Evolutionary conservation across 805 yeast species (phyloP), one percentile per base, ranked within the genome.

Genomic region (Brettanomyces sp.): DNA sequence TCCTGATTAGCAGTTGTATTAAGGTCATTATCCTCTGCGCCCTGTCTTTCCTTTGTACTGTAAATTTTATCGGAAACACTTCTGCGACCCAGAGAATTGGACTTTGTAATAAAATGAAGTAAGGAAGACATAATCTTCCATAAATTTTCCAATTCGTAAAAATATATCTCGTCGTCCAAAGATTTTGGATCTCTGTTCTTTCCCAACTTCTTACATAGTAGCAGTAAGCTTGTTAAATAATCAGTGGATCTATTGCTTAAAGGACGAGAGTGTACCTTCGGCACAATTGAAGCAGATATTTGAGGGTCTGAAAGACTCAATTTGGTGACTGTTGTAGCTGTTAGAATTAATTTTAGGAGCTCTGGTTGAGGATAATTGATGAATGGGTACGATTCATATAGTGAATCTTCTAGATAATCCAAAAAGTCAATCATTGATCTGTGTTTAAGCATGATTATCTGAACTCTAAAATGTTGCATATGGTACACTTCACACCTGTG

Each of bases 401-500:
- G 23, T 14, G 36, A 24, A 21, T 13, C n/a, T 12, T 23, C n/a
- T 18, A 43, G 24, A 12, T 43, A 30, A 14, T 30, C 30, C 14
- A 43, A 11, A 30, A 43, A 41, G n/a, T 43, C 45, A 7, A 14
- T 23, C 25, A 43, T 13, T 8, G 45, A 43, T 5, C 28, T 18
- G 25, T 43, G 30, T 12, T 21, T 22, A 4, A 43, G 36, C 3
- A 43, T 36, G 8, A 11, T 25, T 25, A 37, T 11, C n/a, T 43
- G 45, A 18, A 35, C 25, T 7, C 35, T 18, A 8, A 22, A 23
- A 14, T 28, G 21, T 14, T 14, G 14, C 9, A 8, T 6, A 25
- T 41, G 44, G n/a, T n/a, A 41, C 22, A 11, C 14, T 13, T 41
- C 24, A 21, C 42, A 39, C 8, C 18, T 25, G 25, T 38, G 22